Evolutionary conservation across 2,329 filamentous ascomycete genomes (phyloP), one percentile per base, ranked within the genome.

Genomic region (Lachnellula arida): DNA sequence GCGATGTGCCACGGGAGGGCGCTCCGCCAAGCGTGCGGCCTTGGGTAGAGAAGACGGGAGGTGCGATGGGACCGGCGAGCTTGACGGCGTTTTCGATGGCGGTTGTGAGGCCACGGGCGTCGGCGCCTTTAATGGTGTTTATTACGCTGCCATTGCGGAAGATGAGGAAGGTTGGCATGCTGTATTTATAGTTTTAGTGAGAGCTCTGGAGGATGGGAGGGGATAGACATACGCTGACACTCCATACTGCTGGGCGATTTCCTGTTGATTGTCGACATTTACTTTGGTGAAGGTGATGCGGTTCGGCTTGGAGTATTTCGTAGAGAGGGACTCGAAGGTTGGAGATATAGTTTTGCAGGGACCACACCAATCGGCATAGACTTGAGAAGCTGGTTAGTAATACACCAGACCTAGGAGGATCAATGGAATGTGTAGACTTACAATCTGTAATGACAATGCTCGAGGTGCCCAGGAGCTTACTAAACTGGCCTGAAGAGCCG

Each of bases 301-400:
- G 68, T 87, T 87, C 15, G 91, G 86, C 63, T 91, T 86, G 49
- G 91, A 86, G 68, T 94, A 84, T 71, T 93, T 88, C 57, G 81
- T 79, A 48, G 91, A 84, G 56, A 97, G 85, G 66, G 87, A 84
- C 69, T 96, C 90, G 73, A 95, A 97, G 55, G 89, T 83, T 19
- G 93, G 93, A 49, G 89, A 89, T 63, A 97, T 95, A 70, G 87
- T 83, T 76, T 95, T 95, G 82, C 92, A 97, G 68, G 93, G 91
- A 55, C 87, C 88, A 73, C 91, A 97, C 89, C 91, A 96, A 75
- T 95, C 89, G 72, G 93, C 93, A 70, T 94, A 95, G 80, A 97
- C 91, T 95, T 66, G 49, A 65, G 42, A 51, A 57, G 63, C 70
- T 70, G 72, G 65, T 34, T 52, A 51, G 23, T 28, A 34, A 46